These are phyloP conservation scores for Moesziomyces parantarcticus DNA, from an alignment of 1,284 basidiomycete genomes.

Conservation along the genomic window DNA sequence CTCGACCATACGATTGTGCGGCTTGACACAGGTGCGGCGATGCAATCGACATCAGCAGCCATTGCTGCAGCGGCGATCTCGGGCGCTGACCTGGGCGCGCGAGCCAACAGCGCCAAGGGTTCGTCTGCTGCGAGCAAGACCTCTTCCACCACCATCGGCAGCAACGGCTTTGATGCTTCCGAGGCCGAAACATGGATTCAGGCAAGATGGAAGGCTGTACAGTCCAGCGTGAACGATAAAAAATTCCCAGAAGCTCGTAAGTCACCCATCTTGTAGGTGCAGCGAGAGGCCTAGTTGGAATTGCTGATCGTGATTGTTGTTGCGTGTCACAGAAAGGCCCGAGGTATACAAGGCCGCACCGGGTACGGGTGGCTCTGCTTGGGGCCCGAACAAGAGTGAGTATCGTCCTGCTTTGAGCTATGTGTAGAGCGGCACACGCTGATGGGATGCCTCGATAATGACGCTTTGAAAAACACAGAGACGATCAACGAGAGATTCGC, in stretches of 20 bases:
- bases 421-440: not conserved
- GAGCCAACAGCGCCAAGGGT: slow-evolving; percentile 35
- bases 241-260: slow-evolving; percentile 27
- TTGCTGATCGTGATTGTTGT: not conserved
- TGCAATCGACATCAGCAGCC: slow-evolving; percentile 47
- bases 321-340: slow-evolving; percentile 23
- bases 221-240: slow-evolving; percentile 19
- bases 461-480: slow-evolving; percentile 11
- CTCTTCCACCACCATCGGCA: slow-evolving; percentile 4
- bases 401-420: not conserved
- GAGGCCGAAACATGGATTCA: slow-evolving; percentile 43
- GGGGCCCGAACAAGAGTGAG: slow-evolving; percentile 52
- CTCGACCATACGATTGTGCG: not conserved
- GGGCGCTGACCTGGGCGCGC: slow-evolving; percentile 34
- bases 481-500: slow-evolving; percentile 40
- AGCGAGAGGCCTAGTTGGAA: not conserved
- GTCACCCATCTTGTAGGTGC: not conserved
- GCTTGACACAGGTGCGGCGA: slow-evolving; percentile 2
- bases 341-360: slow-evolving; percentile 44
- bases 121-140: slow-evolving; percentile 29
- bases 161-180: slow-evolving; percentile 30
- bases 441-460: not conserved
- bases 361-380: slow-evolving; percentile 34
- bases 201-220: slow-evolving; percentile 32
- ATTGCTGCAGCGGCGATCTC: slow-evolving; percentile 42